Base-by-base conservation (phyloP, 2,329 filamentous ascomycete species). In the Fusarium sp. region DNA sequence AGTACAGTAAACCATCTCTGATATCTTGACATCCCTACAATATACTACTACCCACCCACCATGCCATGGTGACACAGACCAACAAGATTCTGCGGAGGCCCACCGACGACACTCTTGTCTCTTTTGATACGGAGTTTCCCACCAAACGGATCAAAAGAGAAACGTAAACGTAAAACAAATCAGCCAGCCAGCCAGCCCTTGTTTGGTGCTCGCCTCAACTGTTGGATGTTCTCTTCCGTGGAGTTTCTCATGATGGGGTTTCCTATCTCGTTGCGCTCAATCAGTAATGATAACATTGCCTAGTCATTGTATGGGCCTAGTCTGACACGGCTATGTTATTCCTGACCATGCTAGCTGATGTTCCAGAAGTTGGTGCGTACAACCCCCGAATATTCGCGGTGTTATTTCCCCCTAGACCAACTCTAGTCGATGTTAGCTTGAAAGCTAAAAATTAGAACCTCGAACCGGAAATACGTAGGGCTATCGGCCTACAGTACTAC, bases 191-290 rank as follows among this genome's bases (percentile, higher is more conserved):
- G 24, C 30, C 39, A 39, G 48, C 39, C 24, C 47, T 39, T 54
- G 38, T 54, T 35, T 35, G 28, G 32, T 18, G 39, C 22, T 26
- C 41, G n/a, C 38, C 41, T 35, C 26, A 30, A 39, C 28, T 36
- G 26, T 66, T 47, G 47, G 47, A 30, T 53, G 20, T 50, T 51
- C 32, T 59, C 26, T 56, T 32, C 18, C 38, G 28, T 59, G 50
- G 66, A 60, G 47, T 55, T 44, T 42, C 28, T 35, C 45, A 30
- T 54, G 55, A 57, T 47, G 32, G 26, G 42, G 50, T 57, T 71
- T 53, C 67, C 50, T 71, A 22, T 71, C 60, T 71, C 36, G 67
- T 54, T 42, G 13, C 38, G 54, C 24, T n/a, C 53, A 36, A 39
- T 39, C 39, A 24, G 41, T 22, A 47, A 45, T 28, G 58, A 48